Evolutionary conservation across 1,139 yeast species (phyloP).

Genomic region (Pichia sp.): DNA sequence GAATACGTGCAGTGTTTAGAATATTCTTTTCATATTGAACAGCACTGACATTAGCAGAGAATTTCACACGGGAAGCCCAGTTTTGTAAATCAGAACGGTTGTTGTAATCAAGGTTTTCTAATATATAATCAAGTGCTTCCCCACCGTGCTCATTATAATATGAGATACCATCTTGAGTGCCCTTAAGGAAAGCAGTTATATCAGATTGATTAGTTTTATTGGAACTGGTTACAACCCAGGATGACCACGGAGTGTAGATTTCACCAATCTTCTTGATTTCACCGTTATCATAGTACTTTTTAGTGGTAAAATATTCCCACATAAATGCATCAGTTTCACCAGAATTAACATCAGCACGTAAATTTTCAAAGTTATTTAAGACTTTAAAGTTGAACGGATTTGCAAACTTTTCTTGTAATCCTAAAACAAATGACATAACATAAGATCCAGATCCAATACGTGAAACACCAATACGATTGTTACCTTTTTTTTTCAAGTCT

Average conservation of each 20-base stretch:
- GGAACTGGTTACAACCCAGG: conserved; percentile 72
- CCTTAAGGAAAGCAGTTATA: conserved; percentile 28
- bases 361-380: conserved; percentile 61
- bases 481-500: conserved; percentile 46
- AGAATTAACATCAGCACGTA: conserved; percentile 72
- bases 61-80: conserved; percentile 74
- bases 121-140: conserved; percentile 37
- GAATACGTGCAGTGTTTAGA: conserved; percentile 35
- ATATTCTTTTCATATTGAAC: conserved; percentile 56
- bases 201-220: conserved; percentile 30
- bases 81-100: conserved; percentile 61
- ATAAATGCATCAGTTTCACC: conserved; percentile 72
- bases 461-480: conserved; percentile 66
- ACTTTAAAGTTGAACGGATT: conserved; percentile 41
- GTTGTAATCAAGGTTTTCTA: conserved; percentile 64
- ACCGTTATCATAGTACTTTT: conserved; percentile 69
- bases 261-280: conserved; percentile 82
- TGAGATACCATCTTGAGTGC: conserved; percentile 59
- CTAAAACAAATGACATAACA: conserved; percentile 84
- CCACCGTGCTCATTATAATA: conserved; percentile 27
- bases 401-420: conserved; percentile 50
- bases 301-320: conserved; percentile 94
- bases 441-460: conserved; percentile 89
- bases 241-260: conserved; percentile 94
- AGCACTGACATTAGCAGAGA: conserved; percentile 38